Evolutionary conservation across 116 monocot species (phyloP), one percentile per base, ranked within the genome.

Genomic region (Phalaenopsis hybrid): DNA sequence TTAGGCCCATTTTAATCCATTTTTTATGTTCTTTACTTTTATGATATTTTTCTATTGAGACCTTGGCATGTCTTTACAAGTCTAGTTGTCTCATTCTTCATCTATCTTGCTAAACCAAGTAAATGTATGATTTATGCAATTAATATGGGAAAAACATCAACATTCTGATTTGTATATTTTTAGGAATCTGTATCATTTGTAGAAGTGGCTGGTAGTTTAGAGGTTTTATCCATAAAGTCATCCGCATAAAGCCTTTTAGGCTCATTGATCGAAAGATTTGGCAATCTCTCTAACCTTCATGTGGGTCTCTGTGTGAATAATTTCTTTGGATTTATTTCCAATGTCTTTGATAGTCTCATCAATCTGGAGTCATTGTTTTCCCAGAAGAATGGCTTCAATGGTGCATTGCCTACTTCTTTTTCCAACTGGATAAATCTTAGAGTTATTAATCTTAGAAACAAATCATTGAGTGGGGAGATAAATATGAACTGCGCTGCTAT

Each of bases 381-480:
- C 75, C 37, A 73, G 31, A 82, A 81, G 25, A 92, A 92, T 77
- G 11, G 7, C 11, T 82, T 92, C 33, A 78, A 4, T 44, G 90
- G 92, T 33, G 6, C 0, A 76, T 81, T 92, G 20, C 90, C 92
- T 48, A 10, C 57, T 79, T 88, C 92, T 9, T 49, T 92, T 9
- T 88, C 89, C 0, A 89, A 67, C 28, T 78, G 81, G 46, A 41
- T 74, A 6, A 77, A 41, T 0, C 79, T 92, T 44, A 86, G 65
- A n/a, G 31, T 83, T 31, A 82, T 92, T 49, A 81, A 79, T 76
- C 75, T 92, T 44, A 86, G 89, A 77, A 88, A 89, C 81, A 92
- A 92, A 52, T 86, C 82, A 20, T 77, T 92, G 51, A 68, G 31
- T 41, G 92, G 92, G 4, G 78, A 74, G 41, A 89, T 92, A 33